Evolutionary conservation across 345 rosid species (phyloP).

Genomic region (Camelina laxa): DNA sequence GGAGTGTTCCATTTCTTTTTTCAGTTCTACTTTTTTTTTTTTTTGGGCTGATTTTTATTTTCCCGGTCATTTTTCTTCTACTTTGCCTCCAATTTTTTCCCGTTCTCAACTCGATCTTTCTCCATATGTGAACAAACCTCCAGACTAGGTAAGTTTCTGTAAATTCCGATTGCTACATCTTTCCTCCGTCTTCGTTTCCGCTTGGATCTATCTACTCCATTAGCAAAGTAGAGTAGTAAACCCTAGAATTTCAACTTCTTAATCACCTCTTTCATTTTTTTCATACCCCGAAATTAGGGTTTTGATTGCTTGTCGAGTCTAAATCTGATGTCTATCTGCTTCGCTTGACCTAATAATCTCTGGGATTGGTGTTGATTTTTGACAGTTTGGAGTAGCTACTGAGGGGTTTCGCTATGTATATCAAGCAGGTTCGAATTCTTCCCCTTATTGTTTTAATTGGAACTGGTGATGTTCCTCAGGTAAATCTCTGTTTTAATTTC

Average conservation of each 20-base stretch:
- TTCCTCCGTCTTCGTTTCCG: not conserved
- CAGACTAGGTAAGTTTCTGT: not conserved
- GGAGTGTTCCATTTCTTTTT: not conserved
- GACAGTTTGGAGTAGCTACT: constrained; percentile 27
- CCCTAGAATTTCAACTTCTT: constrained; percentile 25
- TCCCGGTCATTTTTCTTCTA: constrained; percentile 43
- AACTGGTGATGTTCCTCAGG: constrained; percentile 6
- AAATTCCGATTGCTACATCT: not conserved
- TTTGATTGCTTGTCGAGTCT: constrained; percentile 1
- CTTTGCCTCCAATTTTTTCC: constrained; percentile 39
- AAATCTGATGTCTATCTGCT: not conserved
- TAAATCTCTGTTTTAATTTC: constrained; percentile 11
- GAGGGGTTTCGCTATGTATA: constrained; percentile 40
- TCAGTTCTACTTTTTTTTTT: constrained; percentile 14
- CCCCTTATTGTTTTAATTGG: not conserved
- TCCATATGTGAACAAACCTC: not conserved
- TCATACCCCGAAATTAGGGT: constrained; percentile 38
- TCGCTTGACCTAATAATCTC: constrained; percentile 22
- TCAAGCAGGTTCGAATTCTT: constrained; percentile 38
- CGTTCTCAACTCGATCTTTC: constrained; percentile 22
- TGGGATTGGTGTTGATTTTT: not conserved
- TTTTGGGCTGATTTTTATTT: constrained; percentile 20
- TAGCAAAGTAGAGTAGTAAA: not conserved
- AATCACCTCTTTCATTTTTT: not conserved
- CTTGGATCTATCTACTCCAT: constrained; percentile 27